A percentile compares a stretch with the other conserved stretches of the same genome.
These are phyloP conservation scores for Globisporangium spinosum DNA, from an alignment of 352 stramenopile genomes.

Conservation along the genomic window DNA sequence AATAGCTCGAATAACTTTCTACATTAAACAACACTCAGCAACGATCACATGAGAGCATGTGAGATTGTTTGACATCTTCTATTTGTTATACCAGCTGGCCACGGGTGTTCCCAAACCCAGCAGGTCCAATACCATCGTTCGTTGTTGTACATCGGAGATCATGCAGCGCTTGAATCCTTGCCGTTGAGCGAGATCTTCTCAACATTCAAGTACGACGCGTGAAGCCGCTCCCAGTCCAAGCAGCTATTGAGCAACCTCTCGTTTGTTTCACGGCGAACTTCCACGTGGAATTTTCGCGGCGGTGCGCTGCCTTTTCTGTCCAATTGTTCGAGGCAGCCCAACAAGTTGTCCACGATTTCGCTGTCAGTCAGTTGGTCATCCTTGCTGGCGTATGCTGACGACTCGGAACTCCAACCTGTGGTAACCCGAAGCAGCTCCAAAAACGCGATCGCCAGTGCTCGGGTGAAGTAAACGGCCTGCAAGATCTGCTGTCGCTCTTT, in stretches of 20 bases:
- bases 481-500: constrained; percentile 18
- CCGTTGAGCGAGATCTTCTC: constrained; percentile 9
- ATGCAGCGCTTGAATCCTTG: neutral
- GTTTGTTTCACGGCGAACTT: constrained; percentile 38
- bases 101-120: neutral
- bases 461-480: constrained; percentile 42
- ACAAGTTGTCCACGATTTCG: neutral
- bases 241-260: constrained; percentile 58
- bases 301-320: neutral
- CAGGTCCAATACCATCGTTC: neutral
- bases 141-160: neutral
- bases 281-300: constrained; percentile 24
- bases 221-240: constrained; percentile 49
- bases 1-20: neutral
- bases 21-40: neutral
- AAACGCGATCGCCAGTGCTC: constrained; percentile 22
- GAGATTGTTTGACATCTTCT: neutral
- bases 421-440: constrained; percentile 21
- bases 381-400: neutral
- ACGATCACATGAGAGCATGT: neutral
- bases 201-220: constrained; percentile 41
- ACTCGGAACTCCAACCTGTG: neutral
- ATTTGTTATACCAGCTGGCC: neutral
- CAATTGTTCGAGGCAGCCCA: neutral
- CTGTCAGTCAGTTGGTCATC: constrained; percentile 7